Conservation (phyloP, 2,329 filamentous ascomycete species). For the Colletotrichum aenigma region DNA sequence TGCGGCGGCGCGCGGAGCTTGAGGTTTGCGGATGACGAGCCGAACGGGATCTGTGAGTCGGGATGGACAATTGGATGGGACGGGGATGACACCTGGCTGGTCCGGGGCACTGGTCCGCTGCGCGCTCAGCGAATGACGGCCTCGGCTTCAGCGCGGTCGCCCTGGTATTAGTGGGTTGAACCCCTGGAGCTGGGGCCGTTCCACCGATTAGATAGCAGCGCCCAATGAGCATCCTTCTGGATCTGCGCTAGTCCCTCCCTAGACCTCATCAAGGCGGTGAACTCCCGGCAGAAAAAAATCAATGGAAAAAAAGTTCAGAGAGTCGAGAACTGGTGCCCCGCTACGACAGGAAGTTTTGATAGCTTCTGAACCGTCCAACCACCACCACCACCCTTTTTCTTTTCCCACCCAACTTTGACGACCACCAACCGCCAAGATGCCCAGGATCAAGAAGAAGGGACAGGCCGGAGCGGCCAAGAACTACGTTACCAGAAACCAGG, state of each 20-base stretch:
- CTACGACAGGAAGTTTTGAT: conserved; percentile 22
- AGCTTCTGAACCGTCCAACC: conserved; percentile 17
- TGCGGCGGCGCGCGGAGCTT: background rate
- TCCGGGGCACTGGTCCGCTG: conserved; percentile 1
- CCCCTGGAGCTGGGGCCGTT: conserved; percentile 10
- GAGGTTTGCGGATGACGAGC: background rate
- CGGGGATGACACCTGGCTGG: conserved; percentile 28
- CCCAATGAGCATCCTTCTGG: background rate
- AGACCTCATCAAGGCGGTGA: conserved; percentile 20
- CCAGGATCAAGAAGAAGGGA: conserved; percentile 89
- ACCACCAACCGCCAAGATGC: conserved; percentile 52
- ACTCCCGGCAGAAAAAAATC: conserved; percentile 23
- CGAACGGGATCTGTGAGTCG: background rate
- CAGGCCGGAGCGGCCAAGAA: conserved; percentile 94
- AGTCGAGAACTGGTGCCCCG: conserved; percentile 34
- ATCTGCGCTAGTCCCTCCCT: background rate
- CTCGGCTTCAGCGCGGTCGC: background rate
- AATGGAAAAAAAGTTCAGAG: conserved; percentile 32
- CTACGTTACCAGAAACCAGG: conserved; percentile 96
- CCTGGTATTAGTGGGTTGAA: conserved; percentile 11
- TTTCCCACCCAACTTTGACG: conserved; percentile 13
- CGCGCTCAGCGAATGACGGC: conserved; percentile 1
- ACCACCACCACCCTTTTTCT: background rate
- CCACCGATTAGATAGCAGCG: conserved; percentile 6
- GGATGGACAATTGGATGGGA: conserved; percentile 9